Evolutionary conservation across 768 basidiomycete genomes (phyloP), one percentile per base, ranked within the genome.

Genomic region (Flagelloscypha sp.): DNA sequence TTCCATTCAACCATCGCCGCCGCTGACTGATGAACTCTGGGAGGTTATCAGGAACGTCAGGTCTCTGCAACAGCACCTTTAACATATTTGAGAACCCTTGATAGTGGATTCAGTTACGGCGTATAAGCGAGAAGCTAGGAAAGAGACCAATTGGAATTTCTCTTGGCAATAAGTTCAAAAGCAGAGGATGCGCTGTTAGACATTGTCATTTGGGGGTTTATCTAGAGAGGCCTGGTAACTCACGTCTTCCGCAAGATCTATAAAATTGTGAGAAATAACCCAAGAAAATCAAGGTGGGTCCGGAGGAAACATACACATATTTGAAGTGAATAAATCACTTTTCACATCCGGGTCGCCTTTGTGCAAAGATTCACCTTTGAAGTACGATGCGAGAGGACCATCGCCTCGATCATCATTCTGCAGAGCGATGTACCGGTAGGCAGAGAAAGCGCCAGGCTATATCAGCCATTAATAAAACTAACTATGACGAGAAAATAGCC

Each of bases 241-340:
- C 45, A 87, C 86, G 63, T 92, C 88, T 61, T 92, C 89, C 18
- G 89, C 89, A 24, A 93, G 72, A 53, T 92, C 86, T 88, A 40
- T 8, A 21, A 5, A 30, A 36, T 2, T 24, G 5, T 24, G 23
- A 11, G 24, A n/a, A 33, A 30, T 31, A n/a, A 37, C 30, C 38
- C 23, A 25, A 35, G 12, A 23, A 25, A n/a, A n/a, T n/a, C n/a
- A 17, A 1, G 9, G 2, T 21, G 23, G 25, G 15, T 5, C 32
- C 21, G 19, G 5, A 29, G 36, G 2, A 19, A 3, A 67, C 79
- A 35, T 59, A 85, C 84, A 97, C 90, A 94, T 94, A 49, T 95
- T 95, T 6, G 90, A 90, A 4, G 88, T 93, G 57, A 92, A 92
- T n/a, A n/a, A n/a, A n/a, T n/a, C n/a, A n/a, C n/a, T n/a, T n/a